Evolutionary conservation across 768 basidiomycete genomes (phyloP).

Genomic region (Mycena olivaceomarginata): DNA sequence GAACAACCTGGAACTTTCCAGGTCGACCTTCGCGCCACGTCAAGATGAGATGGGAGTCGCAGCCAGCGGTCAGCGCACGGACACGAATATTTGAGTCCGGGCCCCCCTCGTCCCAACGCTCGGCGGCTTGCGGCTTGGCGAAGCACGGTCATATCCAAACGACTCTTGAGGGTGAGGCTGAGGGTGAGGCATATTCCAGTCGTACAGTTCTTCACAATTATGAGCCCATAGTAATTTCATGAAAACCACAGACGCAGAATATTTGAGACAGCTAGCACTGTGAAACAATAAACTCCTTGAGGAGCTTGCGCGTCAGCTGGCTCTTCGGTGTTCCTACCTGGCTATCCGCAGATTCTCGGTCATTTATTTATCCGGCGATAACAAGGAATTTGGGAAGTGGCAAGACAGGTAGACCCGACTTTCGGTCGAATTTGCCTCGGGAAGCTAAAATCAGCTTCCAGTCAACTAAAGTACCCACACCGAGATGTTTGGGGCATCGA

Average conservation of each 20-base stretch:
- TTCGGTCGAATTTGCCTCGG: no score
- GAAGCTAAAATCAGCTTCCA: no score
- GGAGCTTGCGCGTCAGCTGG: background rate
- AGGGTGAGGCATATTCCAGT: background rate
- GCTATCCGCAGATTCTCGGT: no score
- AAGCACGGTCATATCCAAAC: background rate
- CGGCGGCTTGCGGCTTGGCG: background rate
- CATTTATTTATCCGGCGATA: background rate
- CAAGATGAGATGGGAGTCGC: background rate
- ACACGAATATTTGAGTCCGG: background rate
- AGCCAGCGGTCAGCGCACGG: background rate
- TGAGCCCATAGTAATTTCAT: no score
- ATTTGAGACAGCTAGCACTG: background rate
- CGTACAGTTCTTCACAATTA: no score
- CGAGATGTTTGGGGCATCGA: no score
- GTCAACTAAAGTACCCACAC: no score
- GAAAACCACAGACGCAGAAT: background rate
- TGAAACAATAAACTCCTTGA: background rate
- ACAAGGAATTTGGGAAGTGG: background rate
- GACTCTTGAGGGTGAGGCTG: background rate
- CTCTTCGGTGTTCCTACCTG: background rate
- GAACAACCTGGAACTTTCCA: background rate
- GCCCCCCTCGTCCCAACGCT: background rate
- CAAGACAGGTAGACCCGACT: background rate
- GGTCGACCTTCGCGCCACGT: background rate